Base-by-base conservation (phyloP, 169 alveolate species). In the Plasmodium yoelii region DNA sequence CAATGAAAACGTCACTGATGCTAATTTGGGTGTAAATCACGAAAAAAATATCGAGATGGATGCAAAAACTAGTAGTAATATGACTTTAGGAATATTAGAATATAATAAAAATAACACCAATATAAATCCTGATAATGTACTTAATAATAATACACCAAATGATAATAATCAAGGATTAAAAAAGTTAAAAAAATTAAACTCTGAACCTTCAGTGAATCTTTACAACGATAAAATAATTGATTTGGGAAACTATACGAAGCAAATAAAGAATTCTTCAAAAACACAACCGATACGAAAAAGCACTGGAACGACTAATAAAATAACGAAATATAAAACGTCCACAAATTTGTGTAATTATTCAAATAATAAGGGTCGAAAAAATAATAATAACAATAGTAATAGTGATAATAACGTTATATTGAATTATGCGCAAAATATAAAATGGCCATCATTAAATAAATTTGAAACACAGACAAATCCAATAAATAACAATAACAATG, bases 321-420 rank as follows among this genome's bases (percentile, higher is more conserved):
- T 53, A 56, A 82, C 71, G n/a, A 82, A 82, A 61, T 82, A 65
- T 53, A 67, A 67, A 82, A 82, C 90, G 6, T 82, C 90, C 0
- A 55, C 68, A 42, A 61, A 70, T 82, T 26, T 56, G 18, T 82
- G 84, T 5, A 82, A 67, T 82, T 67, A 67, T 46, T 65, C 84
- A 28, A 12, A 28, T 67, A 82, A 67, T 18, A 24, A 34, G 42
- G 42, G 42, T 3, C 42, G 42, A 34, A 34, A 34, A 34, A 34
- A 34, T 34, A 34, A 34, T 34, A 34, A 34, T 34, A 34, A 34
- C 4, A 34, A 0, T 34, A 34, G 7, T 34, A 34, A 55, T 39
- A 19, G 53, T 7, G 68, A 82, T 22, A 82, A 82, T 28, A 67
- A 65, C 53, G 53, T 47, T 56, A 53, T 82, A 24, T 47, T 67